Base-by-base conservation (phyloP, 2,329 filamentous ascomycete species). In the Fusarium coicis region DNA sequence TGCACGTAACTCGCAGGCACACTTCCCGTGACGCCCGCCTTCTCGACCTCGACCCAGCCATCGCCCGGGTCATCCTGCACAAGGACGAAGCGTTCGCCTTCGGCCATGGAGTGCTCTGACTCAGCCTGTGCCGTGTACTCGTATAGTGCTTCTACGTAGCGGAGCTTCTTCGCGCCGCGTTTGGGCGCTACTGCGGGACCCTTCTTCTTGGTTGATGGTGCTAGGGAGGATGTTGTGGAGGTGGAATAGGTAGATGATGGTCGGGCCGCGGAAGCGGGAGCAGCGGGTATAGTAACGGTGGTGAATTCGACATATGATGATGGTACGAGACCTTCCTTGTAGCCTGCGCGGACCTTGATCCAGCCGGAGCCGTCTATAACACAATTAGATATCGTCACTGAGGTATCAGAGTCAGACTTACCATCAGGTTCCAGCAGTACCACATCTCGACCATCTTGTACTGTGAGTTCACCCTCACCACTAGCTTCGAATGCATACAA, bases 41-140 rank as follows among this genome's bases (percentile, higher is more conserved):
- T 95, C 85, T 98, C 96, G 23, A 99, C 96, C 84, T 98, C 96
- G 34, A 92, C 94, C 96, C 96, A 99, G 1, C 96, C 96, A 84
- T 98, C 96, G 3, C 96, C 96, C 0, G 91, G 89, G 79, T 98
- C 96, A 63, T 93, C 91, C 77, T 92, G 95, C 69, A 98, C 91
- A 37, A 99, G 86, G 43, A 99, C 95, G 78, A 99, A 97, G 57
- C 91, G 89, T 83, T 99, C 96, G 2, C 96, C 96, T 82, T 97
- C 96, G 2, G 81, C 81, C 94, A 99, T 99, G 78, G 88, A 94
- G 82, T 96, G 95, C 83, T 99, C 96, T 12, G 90, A 89, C 10
- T 97, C 94, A 74, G 91, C 95, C 77, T 94, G 92, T 23, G 96
- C 94, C 57, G 91, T 87, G 81, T 99, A 99, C 56, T 96, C 94